A percentile compares a stretch with the other conserved stretches of the same genome.
Evolutionary conservation across 78 protist species (phyloP).

Genomic region (Dictyostelium capitatum): DNA sequence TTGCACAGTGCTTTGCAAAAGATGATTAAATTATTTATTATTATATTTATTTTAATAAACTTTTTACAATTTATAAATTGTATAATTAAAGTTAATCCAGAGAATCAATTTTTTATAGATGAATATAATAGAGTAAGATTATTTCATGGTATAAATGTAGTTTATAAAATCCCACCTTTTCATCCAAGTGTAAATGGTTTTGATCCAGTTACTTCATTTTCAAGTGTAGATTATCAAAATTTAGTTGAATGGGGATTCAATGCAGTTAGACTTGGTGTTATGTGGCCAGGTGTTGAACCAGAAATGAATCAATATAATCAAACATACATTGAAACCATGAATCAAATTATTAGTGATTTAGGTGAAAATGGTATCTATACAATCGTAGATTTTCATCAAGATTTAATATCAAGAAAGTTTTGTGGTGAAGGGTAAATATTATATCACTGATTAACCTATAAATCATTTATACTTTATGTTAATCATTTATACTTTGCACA

Average conservation of each 20-base stretch:
- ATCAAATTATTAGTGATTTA: slow-evolving; percentile 31
- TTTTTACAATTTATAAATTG: too few species aligned
- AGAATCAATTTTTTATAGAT: slow-evolving; percentile 72
- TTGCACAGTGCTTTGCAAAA: too few species aligned
- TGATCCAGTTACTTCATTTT: slow-evolving; percentile 68
- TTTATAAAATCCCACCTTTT: slow-evolving; percentile 88
- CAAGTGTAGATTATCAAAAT: slow-evolving; percentile 46
- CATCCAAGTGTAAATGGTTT: slow-evolving; percentile 68
- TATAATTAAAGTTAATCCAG: slow-evolving; percentile 51
- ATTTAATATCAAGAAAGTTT: slow-evolving; percentile 72
- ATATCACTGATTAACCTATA: too few species aligned
- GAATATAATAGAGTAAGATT: slow-evolving; percentile 73
- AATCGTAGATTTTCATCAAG: slow-evolving; percentile 91
- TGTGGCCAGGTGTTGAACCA: slow-evolving; percentile 93
- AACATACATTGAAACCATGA: slow-evolving; percentile 82
- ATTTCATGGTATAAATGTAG: slow-evolving; percentile 93
- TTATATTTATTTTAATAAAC: too few species aligned
- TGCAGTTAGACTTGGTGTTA: slow-evolving; percentile 86
- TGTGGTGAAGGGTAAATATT: slow-evolving; percentile 92
- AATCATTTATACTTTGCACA: too few species aligned
- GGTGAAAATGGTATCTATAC: slow-evolving; percentile 78
- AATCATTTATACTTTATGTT: too few species aligned
- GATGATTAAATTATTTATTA: too few species aligned
- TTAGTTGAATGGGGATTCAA: slow-evolving; percentile 84
- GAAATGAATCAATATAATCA: slow-evolving; percentile 52